Evolutionary conservation across 2,329 filamentous ascomycete genomes (phyloP), one percentile per base, ranked within the genome.

Genomic region (Cladosporium halotolerans): DNA sequence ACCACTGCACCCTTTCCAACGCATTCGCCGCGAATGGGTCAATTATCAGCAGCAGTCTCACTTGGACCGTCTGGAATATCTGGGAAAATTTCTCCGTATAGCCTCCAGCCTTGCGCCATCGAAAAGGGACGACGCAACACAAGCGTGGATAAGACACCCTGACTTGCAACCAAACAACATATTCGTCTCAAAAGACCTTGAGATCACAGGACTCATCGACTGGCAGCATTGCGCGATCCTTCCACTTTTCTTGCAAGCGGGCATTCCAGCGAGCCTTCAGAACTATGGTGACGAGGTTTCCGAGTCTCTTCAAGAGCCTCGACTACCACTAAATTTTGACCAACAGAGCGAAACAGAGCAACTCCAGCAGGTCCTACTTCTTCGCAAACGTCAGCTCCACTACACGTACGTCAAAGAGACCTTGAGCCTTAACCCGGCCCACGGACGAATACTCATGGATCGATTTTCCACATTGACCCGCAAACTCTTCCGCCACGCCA

Each of bases 211-310:
- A 31, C 56, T 75, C 1, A 70, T 74, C 16, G 71, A 75, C 54
- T 74, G 69, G 71, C 70, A 74, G 57, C 67, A 73, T 57, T 59
- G 62, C 40, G 41, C 65, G 4, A 58, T 68, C 44, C 62, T 73
- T 19, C 71, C 68, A 3, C 66, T 67, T 9, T 68, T 71, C 45
- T 61, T 72, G 5, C 60, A 63, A 10, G 63, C 67, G 19, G 66
- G 67, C 5, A 70, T 75, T 49, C 72, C 71, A 34, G 61, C 62
- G 5, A 53, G 57, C 40, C 70, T 74, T 57, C 67, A 72, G 53
- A 73, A 73, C 51, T 72, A 70, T 53, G 55, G 58, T 36, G 66
- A 68, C 54, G 56, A 48, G 3, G 32, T 54, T 14, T 49, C 45
- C 1, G 18, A 40, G 23, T 14, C 34, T 4, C 28, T 49, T 2